A percentile compares a stretch with the other conserved stretches of the same genome.
Evolutionary conservation across 192 early-diverging fungal species (phyloP).

Genomic region (Neocallimastix lanati): DNA sequence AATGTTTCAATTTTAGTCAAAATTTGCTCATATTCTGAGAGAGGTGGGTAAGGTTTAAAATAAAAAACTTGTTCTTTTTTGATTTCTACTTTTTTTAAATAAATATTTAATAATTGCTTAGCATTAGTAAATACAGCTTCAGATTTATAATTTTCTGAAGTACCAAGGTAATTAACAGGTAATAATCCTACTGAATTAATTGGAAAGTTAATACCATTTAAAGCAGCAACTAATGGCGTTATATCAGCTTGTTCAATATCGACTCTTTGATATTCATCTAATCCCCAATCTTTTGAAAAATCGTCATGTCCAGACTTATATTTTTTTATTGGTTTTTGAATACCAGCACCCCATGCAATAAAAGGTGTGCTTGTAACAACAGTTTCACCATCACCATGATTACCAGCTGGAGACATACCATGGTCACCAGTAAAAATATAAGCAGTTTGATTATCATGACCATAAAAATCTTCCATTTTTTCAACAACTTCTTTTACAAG

Average conservation of each 20-base stretch:
- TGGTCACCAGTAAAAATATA: conserved; percentile 92
- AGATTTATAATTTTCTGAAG: conserved; percentile 52
- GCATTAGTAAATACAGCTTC: conserved; percentile 62
- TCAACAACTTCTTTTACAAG: conserved; percentile 51
- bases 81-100: conserved; percentile 57
- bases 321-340: conserved; percentile 36
- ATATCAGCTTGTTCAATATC: conserved; percentile 91
- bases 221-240: conserved; percentile 81
- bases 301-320: conserved; percentile 51
- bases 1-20: conserved; percentile 33
- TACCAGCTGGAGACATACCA: conserved; percentile 64
- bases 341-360: conserved; percentile 85
- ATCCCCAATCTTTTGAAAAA: conserved; percentile 49
- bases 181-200: conserved; percentile 87
- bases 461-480: conserved; percentile 57
- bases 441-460: conserved; percentile 59
- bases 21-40: conserved; percentile 24
- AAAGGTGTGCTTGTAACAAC: conserved; percentile 88
- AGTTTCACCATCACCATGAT: conserved; percentile 87
- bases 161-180: conserved; percentile 60
- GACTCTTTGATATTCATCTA: conserved; percentile 39
- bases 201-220: conserved; percentile 72
- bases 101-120: conserved; percentile 67
- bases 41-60: conserved; percentile 54
- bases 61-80: conserved; percentile 60